Conservation (phyloP, 2,329 filamentous ascomycete genomes). For the Venturia pyrina region DNA sequence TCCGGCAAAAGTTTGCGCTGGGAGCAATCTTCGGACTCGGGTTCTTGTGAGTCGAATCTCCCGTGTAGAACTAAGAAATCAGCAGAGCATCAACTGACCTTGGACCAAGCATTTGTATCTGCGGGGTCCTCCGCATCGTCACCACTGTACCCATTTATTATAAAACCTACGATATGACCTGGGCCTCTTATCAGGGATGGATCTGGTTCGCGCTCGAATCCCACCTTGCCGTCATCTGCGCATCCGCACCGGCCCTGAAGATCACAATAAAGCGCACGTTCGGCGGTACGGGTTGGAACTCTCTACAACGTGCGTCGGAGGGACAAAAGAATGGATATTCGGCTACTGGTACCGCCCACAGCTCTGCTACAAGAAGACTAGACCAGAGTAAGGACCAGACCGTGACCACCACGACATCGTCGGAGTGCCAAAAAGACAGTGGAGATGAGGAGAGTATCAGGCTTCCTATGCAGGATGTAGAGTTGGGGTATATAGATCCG, state of each 20-base stretch:
- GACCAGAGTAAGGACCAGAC: background rate
- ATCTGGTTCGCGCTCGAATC: conserved; percentile 7
- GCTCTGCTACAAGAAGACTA: background rate
- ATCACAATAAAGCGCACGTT: background rate
- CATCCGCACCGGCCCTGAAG: conserved; percentile 11
- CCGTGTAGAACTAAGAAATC: no score
- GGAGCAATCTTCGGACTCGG: conserved; percentile 35
- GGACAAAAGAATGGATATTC: background rate
- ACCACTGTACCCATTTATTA: conserved; percentile 21
- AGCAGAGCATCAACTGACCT: background rate
- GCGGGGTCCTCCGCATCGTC: conserved; percentile 28
- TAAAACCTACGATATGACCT: conserved; percentile 12
- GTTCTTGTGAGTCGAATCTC: conserved; percentile 25
- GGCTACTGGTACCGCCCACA: background rate
- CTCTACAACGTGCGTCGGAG: background rate
- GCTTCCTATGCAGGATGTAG: background rate
- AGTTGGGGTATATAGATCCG: background rate
- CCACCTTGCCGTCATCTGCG: conserved; percentile 12
- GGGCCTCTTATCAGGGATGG: conserved; percentile 4
- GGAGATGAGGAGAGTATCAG: background rate
- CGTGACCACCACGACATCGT: background rate
- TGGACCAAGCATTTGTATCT: conserved; percentile 22
- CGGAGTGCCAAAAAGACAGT: background rate
- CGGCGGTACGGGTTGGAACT: background rate
- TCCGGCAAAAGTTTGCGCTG: conserved; percentile 15